A percentile compares a stretch with the other conserved stretches of the same genome.
phyloP scores from a whole-genome alignment of 208 protist genomes.

The Trypanosomatidae sp. region DNA sequence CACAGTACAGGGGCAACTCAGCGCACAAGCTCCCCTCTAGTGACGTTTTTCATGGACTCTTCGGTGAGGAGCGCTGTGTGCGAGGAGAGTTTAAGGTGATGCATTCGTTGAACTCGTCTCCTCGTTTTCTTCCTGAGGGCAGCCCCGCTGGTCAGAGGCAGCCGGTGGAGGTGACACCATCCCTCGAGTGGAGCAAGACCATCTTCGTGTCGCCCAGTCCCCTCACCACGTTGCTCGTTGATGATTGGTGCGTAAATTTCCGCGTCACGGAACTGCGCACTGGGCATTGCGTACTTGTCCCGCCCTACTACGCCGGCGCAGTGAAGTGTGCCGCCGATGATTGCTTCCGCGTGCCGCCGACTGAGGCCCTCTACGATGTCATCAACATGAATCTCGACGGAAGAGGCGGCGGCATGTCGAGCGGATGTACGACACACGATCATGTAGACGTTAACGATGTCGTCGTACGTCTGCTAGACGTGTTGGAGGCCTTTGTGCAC shows the following conservation, averaged over 20 bases:
- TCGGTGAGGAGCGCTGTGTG: conserved; percentile 14
- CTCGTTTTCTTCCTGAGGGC: background rate
- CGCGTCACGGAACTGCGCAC: conserved; percentile 34
- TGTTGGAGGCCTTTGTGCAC: conserved; percentile 23
- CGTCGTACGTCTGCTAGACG: background rate
- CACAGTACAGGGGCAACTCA: background rate
- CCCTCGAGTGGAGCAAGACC: conserved; percentile 32
- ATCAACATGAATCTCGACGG: background rate
- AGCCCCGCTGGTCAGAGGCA: background rate
- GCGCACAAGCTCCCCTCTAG: background rate
- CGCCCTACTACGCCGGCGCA: conserved; percentile 24
- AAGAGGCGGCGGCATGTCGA: background rate
- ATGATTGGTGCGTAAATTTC: conserved; percentile 48
- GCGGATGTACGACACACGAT: background rate
- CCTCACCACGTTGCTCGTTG: conserved; percentile 54
- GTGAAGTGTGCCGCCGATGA: conserved; percentile 2
- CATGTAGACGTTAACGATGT: background rate
- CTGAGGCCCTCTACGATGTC: background rate
- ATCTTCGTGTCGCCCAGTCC: conserved; percentile 28
- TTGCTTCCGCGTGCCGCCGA: background rate
- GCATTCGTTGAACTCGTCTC: background rate
- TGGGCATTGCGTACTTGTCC: conserved; percentile 42
- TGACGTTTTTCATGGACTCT: conserved; percentile 1
- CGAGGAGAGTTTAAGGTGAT: background rate
- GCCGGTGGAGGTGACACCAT: background rate